A percentile compares a stretch with the other conserved stretches of the same genome.
phyloP scores from a whole-genome alignment of 148 eudicot genomes.

The Chenopodium suecicum region DNA sequence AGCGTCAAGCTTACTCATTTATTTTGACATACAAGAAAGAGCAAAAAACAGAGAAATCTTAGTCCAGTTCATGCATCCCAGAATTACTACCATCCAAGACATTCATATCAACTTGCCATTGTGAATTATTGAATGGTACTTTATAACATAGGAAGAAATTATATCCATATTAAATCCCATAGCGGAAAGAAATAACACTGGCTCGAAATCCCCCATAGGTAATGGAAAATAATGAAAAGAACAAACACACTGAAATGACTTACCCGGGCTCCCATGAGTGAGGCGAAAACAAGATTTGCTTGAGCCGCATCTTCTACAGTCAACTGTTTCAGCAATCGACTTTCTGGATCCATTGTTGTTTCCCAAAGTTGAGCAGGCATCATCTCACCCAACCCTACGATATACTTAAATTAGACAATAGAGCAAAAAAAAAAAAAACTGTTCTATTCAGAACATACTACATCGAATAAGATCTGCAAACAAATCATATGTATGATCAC shows the following conservation, averaged over 20 bases:
- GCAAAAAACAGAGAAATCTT: not conserved
- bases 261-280: constrained; percentile 96
- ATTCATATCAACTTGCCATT: not conserved
- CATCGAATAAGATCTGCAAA: not conserved
- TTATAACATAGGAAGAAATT: not conserved
- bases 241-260: constrained; percentile 11
- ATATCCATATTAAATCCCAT: too few relatives aligned
- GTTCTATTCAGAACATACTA: not conserved
- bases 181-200: too few relatives aligned
- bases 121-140: not conserved
- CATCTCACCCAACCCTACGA: constrained; percentile 94
- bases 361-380: constrained; percentile 97
- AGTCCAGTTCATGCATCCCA: not conserved
- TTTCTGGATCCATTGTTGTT: constrained; percentile 84
- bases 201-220: too few relatives aligned
- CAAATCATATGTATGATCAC: not conserved
- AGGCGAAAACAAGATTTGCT: constrained; percentile 82
- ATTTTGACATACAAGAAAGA: not conserved
- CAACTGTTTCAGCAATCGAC: constrained; percentile 73
- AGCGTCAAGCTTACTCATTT: not conserved
- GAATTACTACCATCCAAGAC: too few relatives aligned
- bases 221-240: not conserved
- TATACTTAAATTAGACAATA: not conserved
- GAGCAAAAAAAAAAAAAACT: constrained; percentile 3
- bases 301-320: constrained; percentile 90